Conservation (phyloP, 176 grass and related monocot genomes). For the Oryza longistaminata region DNA sequence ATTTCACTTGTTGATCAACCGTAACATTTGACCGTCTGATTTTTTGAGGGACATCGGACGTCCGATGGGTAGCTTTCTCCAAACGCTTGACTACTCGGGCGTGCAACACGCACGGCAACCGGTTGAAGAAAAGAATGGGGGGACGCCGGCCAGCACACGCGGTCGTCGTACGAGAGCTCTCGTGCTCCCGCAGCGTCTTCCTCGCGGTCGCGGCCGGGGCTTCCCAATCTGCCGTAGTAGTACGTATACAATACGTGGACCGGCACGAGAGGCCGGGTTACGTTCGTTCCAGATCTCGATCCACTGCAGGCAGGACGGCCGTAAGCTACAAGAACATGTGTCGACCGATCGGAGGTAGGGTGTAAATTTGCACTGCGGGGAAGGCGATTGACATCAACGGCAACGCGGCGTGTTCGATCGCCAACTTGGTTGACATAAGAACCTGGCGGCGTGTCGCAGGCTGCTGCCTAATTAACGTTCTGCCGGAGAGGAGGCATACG, state of each 20-base stretch:
- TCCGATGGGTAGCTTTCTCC: too few relatives aligned
- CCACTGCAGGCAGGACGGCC: neutral
- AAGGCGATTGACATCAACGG: slow-evolving; percentile 1
- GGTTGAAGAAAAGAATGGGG: neutral
- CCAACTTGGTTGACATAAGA: too few relatives aligned
- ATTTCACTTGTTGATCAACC: too few relatives aligned
- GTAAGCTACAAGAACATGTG: neutral
- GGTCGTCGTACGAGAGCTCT: neutral
- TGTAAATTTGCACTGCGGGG: neutral
- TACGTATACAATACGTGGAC: neutral
- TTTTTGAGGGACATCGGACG: too few relatives aligned
- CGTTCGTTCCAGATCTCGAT: slow-evolving; percentile 10
- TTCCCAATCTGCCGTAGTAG: neutral
- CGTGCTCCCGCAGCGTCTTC: neutral
- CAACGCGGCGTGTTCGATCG: too few relatives aligned
- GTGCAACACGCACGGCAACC: neutral
- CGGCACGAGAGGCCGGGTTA: neutral
- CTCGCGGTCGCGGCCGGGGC: slow-evolving; percentile 20
- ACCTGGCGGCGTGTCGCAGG: too few relatives aligned
- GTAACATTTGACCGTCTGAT: too few relatives aligned
- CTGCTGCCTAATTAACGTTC: too few relatives aligned
- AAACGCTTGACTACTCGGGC: neutral
- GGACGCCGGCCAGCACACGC: slow-evolving; percentile 10
- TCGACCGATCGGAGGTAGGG: neutral
- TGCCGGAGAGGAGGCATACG: too few relatives aligned